Percentiles rank a stretch among this genome's conserved stretches.
Conservation (phyloP, 768 basidiomycete species). For the Vishniacozyma victoriae region DNA sequence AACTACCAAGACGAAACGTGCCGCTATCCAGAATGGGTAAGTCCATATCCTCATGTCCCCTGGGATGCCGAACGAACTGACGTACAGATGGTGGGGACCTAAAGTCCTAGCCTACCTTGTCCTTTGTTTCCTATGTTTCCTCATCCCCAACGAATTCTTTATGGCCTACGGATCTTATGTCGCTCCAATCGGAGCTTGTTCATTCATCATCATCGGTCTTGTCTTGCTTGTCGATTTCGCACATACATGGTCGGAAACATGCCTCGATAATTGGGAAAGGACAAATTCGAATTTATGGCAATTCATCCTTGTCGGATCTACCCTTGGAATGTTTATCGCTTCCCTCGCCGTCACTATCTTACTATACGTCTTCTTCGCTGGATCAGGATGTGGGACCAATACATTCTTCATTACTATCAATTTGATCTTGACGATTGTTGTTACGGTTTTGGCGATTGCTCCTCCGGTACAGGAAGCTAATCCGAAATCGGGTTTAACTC, state of each 20-base stretch:
- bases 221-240: conserved; percentile 98
- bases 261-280: conserved; percentile 90
- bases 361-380: conserved; percentile 86
- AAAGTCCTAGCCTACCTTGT: conserved; percentile 85
- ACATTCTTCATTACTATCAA: conserved; percentile 98
- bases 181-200: conserved; percentile 79
- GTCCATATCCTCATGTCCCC: conserved; percentile 13
- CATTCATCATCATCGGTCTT: conserved; percentile 94
- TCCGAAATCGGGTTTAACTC: conserved; percentile 88
- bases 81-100: conserved; percentile 90
- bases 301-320: conserved; percentile 88
- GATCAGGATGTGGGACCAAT: conserved; percentile 79
- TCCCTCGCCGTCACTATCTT: conserved; percentile 79
- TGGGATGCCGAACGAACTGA: background rate
- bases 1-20: conserved; percentile 85
- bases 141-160: conserved; percentile 96
- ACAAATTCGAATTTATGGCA: conserved; percentile 86
- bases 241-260: conserved; percentile 96
- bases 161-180: conserved; percentile 94
- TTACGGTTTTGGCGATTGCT: conserved; percentile 75
- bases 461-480: conserved; percentile 86
- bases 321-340: conserved; percentile 76
- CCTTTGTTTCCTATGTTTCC: conserved; percentile 74
- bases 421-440: conserved; percentile 68
- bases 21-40: conserved; percentile 94